Percentiles rank a stretch among this genome's conserved stretches.
Conservation (phyloP, 768 basidiomycete genomes). For the Leccinum variicolor region DNA sequence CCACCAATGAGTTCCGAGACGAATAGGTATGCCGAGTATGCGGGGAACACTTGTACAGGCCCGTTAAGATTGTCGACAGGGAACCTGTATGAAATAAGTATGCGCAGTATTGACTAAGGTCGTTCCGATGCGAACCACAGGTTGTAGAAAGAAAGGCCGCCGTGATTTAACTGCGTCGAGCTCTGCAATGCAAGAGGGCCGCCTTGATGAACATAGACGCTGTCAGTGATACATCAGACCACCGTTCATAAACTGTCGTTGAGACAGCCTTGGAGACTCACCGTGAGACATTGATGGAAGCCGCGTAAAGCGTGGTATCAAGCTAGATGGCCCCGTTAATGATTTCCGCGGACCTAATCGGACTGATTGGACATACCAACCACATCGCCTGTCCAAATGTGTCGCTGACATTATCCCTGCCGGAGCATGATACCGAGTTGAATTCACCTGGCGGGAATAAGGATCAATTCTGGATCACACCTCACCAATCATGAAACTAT, state of each 20-base stretch:
- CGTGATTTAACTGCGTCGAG: constrained; percentile 47
- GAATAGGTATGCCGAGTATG: constrained; percentile 51
- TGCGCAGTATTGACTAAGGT: neutral
- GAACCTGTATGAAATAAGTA: constrained; percentile 33
- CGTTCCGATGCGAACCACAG: constrained; percentile 35
- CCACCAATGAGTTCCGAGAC: constrained; percentile 46
- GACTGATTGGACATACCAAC: constrained; percentile 36
- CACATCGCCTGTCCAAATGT: constrained; percentile 56
- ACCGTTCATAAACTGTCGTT: neutral
- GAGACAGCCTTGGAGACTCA: constrained; percentile 12
- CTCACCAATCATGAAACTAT: constrained; percentile 47
- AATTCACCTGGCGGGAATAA: constrained; percentile 41
- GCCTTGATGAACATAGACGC: constrained; percentile 52
- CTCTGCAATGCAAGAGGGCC: constrained; percentile 51
- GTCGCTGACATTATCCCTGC: constrained; percentile 47
- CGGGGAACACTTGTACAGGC: constrained; percentile 49
- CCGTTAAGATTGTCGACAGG: constrained; percentile 47
- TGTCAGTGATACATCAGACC: constrained; percentile 13
- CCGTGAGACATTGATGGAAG: constrained; percentile 47
- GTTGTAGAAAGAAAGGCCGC: constrained; percentile 44
- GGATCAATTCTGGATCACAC: neutral
- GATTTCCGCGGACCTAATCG: neutral
- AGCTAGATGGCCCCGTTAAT: constrained; percentile 8
- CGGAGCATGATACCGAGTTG: constrained; percentile 53
- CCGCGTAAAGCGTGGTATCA: constrained; percentile 19